Base-by-base conservation (phyloP, 2,329 filamentous ascomycete species). In the Periconia macrospinosa region DNA sequence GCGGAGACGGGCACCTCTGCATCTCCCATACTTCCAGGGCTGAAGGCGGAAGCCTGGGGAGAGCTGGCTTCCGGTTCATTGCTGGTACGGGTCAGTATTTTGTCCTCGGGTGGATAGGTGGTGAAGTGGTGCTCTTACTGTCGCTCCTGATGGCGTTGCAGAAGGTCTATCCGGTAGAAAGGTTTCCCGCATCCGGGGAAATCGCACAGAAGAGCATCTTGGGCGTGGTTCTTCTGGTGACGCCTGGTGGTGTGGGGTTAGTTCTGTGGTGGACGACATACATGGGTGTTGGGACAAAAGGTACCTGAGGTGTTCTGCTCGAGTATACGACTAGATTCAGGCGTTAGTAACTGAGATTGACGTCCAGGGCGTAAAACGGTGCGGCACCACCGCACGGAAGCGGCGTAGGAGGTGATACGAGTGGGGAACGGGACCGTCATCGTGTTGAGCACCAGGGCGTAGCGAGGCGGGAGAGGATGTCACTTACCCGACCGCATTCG, bases 401-500 rank as follows among this genome's bases (percentile, higher is more conserved):
- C 50, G 43, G 47, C 47, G 47, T 45, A 20, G 47, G 23, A 27
- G 23, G 23, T 27, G 23, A 8, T 27, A 27, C 23, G 23, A 8
- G 23, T 5, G 23, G 8, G 23, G 23, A 27, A 8, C 23, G 23
- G 23, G 23, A 44, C 47, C 41, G 50, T n/a, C 27, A 33, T 44
- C n/a, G 30, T 27, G 20, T 35, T 23, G 13, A 15, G 33, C 30
- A 37, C 45, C 48, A 51, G 49, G 53, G 50, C 49, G 45, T 47
- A 47, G 35, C 30, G 45, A 47, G 15, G 18, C 41, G 35, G 30
- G 45, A 41, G 37, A 18, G 14, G 48, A 45, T 49, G 53, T 35
- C 47, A 73, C 75, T 58, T 66, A 79, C 77, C 67, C 77, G 76
- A 63, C 76, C 76, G 58, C 78, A 80, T n/a, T 77, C 72, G 58